These are phyloP conservation scores for Drechslera avenae DNA, from an alignment of 2,329 filamentous ascomycete genomes.

Conservation along the genomic window DNA sequence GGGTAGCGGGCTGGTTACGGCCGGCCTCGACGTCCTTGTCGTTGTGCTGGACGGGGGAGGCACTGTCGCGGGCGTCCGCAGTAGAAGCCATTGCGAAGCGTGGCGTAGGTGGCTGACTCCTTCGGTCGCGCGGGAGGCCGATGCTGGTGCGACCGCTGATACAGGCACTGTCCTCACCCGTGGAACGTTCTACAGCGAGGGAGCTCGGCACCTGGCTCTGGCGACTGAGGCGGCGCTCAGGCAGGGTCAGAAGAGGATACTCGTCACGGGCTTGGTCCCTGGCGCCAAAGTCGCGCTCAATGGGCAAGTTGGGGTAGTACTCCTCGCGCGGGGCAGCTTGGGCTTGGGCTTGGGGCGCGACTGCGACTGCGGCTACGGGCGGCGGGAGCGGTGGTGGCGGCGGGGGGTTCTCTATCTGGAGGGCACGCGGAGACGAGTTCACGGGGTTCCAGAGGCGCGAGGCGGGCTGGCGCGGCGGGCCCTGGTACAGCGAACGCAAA, in stretches of 20 bases:
- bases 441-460: constrained; percentile 66
- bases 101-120: constrained; percentile 37
- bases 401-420: constrained; percentile 42
- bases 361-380: background rate
- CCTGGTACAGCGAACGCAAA: constrained; percentile 32
- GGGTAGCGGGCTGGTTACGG: constrained; percentile 3
- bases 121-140: constrained; percentile 52
- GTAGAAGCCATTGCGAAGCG: constrained; percentile 32
- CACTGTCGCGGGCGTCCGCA: constrained; percentile 18
- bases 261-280: constrained; percentile 52
- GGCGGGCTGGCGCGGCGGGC: constrained; percentile 47
- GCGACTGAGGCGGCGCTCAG: constrained; percentile 61
- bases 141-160: constrained; percentile 54
- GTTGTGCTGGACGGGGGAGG: constrained; percentile 13
- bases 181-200: constrained; percentile 46
- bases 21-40: constrained; percentile 37
- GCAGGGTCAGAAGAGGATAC: constrained; percentile 62
- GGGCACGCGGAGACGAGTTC: constrained; percentile 62
- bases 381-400: constrained; percentile 52
- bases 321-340: constrained; percentile 9
- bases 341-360: background rate
- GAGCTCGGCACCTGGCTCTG: constrained; percentile 49
- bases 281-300: constrained; percentile 38
- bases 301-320: constrained; percentile 51
- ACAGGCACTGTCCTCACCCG: constrained; percentile 47